phyloP scores from a whole-genome alignment of 352 stramenopile genomes.

The Salisapilia sapeloensis region DNA sequence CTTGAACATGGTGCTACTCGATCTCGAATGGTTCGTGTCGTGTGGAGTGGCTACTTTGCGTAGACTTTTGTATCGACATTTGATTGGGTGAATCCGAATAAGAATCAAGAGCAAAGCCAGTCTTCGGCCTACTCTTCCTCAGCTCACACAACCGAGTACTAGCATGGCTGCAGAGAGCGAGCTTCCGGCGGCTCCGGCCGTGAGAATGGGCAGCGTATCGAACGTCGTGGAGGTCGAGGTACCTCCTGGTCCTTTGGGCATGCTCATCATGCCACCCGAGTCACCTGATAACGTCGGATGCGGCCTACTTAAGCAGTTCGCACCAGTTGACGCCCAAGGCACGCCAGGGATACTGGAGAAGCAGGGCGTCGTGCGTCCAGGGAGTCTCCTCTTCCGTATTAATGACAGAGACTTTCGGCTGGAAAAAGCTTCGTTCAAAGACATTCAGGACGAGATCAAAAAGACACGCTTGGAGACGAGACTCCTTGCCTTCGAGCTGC shows the following conservation, averaged over 20 bases:
- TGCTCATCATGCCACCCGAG: constrained; percentile 77
- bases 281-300: constrained; percentile 17
- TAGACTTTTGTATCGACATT: not conserved
- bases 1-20: constrained; percentile 86
- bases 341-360: constrained; percentile 17
- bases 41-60: constrained; percentile 1
- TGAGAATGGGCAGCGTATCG: constrained; percentile 6
- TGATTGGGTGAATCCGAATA: constrained; percentile 5
- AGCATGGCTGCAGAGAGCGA: too few relatives aligned
- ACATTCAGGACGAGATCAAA: constrained; percentile 55
- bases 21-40: too few relatives aligned
- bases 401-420: constrained; percentile 54
- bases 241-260: constrained; percentile 38
- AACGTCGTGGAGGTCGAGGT: constrained; percentile 45
- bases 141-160: too few relatives aligned
- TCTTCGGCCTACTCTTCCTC: not conserved
- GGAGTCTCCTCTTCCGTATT: constrained; percentile 42
- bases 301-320: constrained; percentile 60
- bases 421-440: constrained; percentile 27
- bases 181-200: too few relatives aligned
- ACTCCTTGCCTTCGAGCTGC: constrained; percentile 7
- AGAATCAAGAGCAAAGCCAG: not conserved
- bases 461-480: constrained; percentile 21
- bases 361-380: constrained; percentile 6
- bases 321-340: constrained; percentile 20